These are phyloP conservation scores for Penicillium decumbens DNA, from an alignment of 2,329 filamentous ascomycete genomes.

Conservation along the genomic window DNA sequence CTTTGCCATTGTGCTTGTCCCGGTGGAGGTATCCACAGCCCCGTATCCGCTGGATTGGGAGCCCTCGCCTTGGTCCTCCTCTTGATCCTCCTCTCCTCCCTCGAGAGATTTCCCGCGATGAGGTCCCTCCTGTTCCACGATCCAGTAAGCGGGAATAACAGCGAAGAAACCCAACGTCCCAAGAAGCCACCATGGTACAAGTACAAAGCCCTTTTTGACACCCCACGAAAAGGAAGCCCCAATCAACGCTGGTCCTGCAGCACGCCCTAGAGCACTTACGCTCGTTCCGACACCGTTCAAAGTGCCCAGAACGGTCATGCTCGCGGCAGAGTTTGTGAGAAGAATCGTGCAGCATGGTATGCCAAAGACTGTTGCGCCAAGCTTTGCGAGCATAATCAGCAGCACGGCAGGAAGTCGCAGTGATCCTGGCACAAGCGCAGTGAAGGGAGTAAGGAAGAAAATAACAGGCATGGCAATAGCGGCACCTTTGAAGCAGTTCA, in stretches of 20 bases:
- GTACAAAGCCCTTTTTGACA: slow-evolving; percentile 67
- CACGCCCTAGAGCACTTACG: slow-evolving; percentile 73
- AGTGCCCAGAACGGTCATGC: slow-evolving; percentile 73
- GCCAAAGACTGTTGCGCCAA: slow-evolving; percentile 70
- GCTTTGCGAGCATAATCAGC: slow-evolving; percentile 66
- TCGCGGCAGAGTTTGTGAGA: slow-evolving; percentile 78
- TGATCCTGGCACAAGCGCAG: slow-evolving; percentile 55
- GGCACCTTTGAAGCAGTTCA: slow-evolving; percentile 67
- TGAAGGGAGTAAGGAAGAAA: slow-evolving; percentile 79
- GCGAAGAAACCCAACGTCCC: slow-evolving; percentile 59
- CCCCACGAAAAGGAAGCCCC: slow-evolving; percentile 73
- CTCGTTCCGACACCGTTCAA: slow-evolving; percentile 87
- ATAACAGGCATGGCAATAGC: slow-evolving; percentile 65
- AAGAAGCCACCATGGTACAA: slow-evolving; percentile 79
- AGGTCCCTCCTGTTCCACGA: slow-evolving; percentile 70
- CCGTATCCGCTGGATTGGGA: slow-evolving; percentile 6
- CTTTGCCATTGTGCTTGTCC: not conserved
- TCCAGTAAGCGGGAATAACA: slow-evolving; percentile 66
- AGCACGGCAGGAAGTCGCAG: slow-evolving; percentile 60
- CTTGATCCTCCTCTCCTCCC: not conserved
- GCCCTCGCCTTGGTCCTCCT: slow-evolving; percentile 2
- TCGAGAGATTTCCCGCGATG: slow-evolving; percentile 26
- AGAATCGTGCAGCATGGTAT: slow-evolving; percentile 89
- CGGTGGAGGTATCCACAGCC: slow-evolving; percentile 1
- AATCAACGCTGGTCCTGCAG: slow-evolving; percentile 68